A percentile compares a stretch with the other conserved stretches of the same genome.
Evolutionary conservation across 805 yeast species (phyloP).

Genomic region (Wickerhamiella spandovensis): DNA sequence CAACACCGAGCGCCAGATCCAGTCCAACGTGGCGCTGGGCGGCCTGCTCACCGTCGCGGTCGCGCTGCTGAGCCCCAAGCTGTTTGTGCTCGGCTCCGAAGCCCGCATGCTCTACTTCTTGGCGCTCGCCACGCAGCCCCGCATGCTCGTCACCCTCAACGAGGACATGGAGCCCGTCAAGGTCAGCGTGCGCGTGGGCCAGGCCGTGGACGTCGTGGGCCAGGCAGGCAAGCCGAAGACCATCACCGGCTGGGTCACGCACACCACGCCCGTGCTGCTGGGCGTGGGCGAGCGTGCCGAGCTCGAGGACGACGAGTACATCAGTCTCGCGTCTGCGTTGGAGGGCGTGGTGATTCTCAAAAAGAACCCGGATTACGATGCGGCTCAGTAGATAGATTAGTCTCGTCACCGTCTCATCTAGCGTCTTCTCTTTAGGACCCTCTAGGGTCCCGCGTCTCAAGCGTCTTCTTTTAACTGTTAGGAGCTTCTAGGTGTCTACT

Average conservation of each 20-base stretch:
- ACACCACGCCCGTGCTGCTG: slow-evolving; percentile 88
- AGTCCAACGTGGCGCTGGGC: slow-evolving; percentile 82
- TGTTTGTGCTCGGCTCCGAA: slow-evolving; percentile 57
- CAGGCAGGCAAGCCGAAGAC: slow-evolving; percentile 99
- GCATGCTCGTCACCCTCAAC: slow-evolving; percentile 85
- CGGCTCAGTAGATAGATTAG: neutral
- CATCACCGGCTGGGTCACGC: slow-evolving; percentile 99
- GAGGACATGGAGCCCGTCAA: slow-evolving; percentile 82
- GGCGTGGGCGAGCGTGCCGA: slow-evolving; percentile 96
- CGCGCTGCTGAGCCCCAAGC: slow-evolving; percentile 72
- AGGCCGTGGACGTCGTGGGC: slow-evolving; percentile 96
- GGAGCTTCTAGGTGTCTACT: no score
- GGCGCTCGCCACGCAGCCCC: slow-evolving; percentile 81
- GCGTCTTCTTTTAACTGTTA: no score
- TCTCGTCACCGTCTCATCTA: no score
- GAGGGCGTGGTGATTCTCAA: slow-evolving; percentile 90
- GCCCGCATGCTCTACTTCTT: slow-evolving; percentile 78
- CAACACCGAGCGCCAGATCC: slow-evolving; percentile 73
- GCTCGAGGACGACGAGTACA: slow-evolving; percentile 85
- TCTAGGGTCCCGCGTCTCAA: no score
- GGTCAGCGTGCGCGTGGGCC: slow-evolving; percentile 96
- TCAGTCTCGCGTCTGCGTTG: slow-evolving; percentile 62
- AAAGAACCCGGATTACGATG: slow-evolving; percentile 29
- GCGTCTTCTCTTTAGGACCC: no score
- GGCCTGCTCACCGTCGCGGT: slow-evolving; percentile 74